These are phyloP conservation scores for Pyricularia grisea DNA, from an alignment of 2,329 filamentous ascomycete species.

Conservation along the genomic window DNA sequence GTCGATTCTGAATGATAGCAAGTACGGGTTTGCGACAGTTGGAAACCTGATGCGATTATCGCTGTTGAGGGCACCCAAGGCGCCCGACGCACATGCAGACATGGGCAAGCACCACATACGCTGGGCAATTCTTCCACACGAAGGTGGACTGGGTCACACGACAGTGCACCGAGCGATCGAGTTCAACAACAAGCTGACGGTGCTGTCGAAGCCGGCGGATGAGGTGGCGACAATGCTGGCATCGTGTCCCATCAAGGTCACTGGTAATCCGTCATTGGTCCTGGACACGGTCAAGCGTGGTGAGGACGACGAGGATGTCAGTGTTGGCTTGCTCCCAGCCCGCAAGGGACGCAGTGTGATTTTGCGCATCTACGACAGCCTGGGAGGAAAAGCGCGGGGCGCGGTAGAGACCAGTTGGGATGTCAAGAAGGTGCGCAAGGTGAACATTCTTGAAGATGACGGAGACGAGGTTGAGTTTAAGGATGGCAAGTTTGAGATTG, in stretches of 20 bases:
- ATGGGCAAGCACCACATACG: conserved; percentile 85
- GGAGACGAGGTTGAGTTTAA: conserved; percentile 51
- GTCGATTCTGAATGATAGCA: conserved; percentile 87
- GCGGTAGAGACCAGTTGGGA: conserved; percentile 55
- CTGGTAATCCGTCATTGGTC: conserved; percentile 58
- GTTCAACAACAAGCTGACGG: conserved; percentile 53
- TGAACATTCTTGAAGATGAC: conserved; percentile 85
- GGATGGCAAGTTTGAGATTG: conserved; percentile 46
- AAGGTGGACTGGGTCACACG: conserved; percentile 54
- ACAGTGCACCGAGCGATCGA: conserved; percentile 55
- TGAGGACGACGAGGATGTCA: conserved; percentile 74
- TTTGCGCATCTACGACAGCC: conserved; percentile 75
- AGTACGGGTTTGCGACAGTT: conserved; percentile 88
- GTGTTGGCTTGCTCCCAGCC: conserved; percentile 46
- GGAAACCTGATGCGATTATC: conserved; percentile 86
- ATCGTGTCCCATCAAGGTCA: conserved; percentile 52
- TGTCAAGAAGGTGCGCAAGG: conserved; percentile 71
- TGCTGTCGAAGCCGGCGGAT: conserved; percentile 10
- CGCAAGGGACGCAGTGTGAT: conserved; percentile 73
- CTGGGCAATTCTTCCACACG: conserved; percentile 84
- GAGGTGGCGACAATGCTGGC: conserved; percentile 5
- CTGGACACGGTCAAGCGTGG: conserved; percentile 89
- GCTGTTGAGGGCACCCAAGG: conserved; percentile 79
- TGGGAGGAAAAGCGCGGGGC: conserved; percentile 73
- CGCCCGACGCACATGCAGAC: conserved; percentile 85